Conservation (phyloP, 106 monocot species). For the Dendrobium huoshanense region DNA sequence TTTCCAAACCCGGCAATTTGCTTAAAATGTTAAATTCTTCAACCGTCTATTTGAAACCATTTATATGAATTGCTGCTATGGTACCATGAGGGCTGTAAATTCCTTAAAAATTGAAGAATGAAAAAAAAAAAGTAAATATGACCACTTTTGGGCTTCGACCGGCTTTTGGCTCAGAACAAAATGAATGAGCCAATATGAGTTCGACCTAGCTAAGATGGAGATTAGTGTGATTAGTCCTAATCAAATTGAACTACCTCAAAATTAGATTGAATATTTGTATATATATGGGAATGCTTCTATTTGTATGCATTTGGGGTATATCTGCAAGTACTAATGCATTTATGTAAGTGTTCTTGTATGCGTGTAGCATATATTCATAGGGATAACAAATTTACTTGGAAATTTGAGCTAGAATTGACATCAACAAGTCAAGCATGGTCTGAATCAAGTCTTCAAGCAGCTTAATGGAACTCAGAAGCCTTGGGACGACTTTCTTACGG, state of each 20-base stretch:
- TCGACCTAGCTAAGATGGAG: not conserved
- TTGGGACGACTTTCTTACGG: too few relatives aligned
- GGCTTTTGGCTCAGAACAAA: not conserved
- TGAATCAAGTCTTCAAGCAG: not conserved
- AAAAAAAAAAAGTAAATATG: not conserved
- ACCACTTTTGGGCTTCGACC: not conserved
- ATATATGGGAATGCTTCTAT: not conserved
- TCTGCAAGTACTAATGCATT: not conserved
- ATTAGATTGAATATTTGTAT: not conserved
- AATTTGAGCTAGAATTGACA: not conserved
- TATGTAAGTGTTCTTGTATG: not conserved
- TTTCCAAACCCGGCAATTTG: not conserved
- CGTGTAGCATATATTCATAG: not conserved
- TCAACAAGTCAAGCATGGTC: not conserved
- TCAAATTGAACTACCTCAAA: slow-evolving; percentile 2
- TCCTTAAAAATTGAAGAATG: not conserved
- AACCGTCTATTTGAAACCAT: not conserved
- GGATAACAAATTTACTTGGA: not conserved
- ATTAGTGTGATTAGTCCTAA: not conserved
- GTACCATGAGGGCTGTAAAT: not conserved
- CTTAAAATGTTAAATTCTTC: not conserved
- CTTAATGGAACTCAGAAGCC: not conserved
- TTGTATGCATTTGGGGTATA: not conserved
- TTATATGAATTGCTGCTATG: not conserved
- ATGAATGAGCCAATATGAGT: not conserved